A percentile compares a stretch with the other conserved stretches of the same genome.
These are phyloP conservation scores for Durusdinium trenchii DNA, from an alignment of 73 alveolate genomes.

Conservation along the genomic window DNA sequence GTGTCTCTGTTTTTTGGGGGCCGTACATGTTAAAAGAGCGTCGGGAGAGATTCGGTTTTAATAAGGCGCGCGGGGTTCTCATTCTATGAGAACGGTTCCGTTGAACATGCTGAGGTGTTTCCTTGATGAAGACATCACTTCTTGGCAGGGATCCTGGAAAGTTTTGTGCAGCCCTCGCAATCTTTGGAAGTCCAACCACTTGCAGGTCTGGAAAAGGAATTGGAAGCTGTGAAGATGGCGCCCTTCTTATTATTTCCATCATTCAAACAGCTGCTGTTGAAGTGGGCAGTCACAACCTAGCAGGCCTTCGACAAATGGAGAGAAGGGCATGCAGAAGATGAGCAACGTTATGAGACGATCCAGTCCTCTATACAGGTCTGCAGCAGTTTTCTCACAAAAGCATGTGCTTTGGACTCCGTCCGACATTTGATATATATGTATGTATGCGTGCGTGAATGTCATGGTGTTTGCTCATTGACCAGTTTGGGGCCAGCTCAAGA, in stretches of 20 bases:
- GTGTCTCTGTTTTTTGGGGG: no score
- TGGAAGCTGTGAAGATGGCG: background rate
- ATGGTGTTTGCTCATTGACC: no score
- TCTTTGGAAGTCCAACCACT: background rate
- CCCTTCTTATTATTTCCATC: background rate
- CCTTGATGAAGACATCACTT: constrained; percentile 33
- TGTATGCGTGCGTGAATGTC: no score
- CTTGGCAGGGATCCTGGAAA: background rate
- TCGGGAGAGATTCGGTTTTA: no score
- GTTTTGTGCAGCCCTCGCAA: no score
- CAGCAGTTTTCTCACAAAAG: no score
- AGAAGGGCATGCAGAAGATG: constrained; percentile 55
- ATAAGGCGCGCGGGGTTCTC: no score
- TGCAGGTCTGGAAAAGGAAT: constrained; percentile 48
- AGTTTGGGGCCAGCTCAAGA: no score
- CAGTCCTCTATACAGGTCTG: constrained; percentile 59
- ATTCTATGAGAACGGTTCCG: no score
- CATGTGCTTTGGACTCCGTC: no score
- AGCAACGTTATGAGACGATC: constrained; percentile 3
- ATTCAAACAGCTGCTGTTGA: background rate
- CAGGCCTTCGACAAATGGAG: constrained; percentile 76
- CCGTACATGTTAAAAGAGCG: background rate
- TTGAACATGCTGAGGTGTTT: background rate
- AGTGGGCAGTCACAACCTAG: no score
- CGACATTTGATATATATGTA: no score